Percentiles rank a stretch among this genome's conserved stretches.
phyloP scores from a whole-genome alignment of 2,329 filamentous ascomycete genomes.

The Daldinia sp. region DNA sequence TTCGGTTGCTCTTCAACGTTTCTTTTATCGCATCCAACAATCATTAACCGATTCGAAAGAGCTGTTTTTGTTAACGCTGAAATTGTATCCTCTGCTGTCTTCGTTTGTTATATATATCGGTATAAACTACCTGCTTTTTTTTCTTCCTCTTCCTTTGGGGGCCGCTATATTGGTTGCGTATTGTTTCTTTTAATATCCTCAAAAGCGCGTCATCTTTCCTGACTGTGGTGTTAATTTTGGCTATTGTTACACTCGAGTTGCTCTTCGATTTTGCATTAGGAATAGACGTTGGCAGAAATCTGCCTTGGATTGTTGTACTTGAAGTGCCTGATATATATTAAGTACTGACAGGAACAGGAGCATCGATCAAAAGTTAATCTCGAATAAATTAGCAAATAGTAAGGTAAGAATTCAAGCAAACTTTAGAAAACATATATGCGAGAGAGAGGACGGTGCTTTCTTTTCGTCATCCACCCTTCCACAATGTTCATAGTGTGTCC shows the following conservation, averaged over 20 bases:
- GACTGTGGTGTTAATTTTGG: conserved; percentile 29
- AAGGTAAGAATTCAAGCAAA: conserved; percentile 23
- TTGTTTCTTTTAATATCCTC: conserved; percentile 34
- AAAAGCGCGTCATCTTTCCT: conserved; percentile 30
- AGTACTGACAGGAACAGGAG: background rate
- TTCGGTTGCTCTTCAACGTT: background rate
- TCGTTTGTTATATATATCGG: conserved; percentile 21
- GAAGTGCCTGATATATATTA: conserved; percentile 21
- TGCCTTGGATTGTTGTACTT: conserved; percentile 19
- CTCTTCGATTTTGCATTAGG: conserved; percentile 5
- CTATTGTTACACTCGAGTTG: conserved; percentile 24
- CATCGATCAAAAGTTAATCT: conserved; percentile 1
- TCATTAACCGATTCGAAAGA: conserved; percentile 10
- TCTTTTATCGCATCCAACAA: conserved; percentile 13
- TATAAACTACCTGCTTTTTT: background rate
- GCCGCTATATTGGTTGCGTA: conserved; percentile 21
- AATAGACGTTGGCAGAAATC: conserved; percentile 11
- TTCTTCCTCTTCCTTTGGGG: conserved; percentile 18
- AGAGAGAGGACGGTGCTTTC: conserved; percentile 22
- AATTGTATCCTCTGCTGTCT: conserved; percentile 12
- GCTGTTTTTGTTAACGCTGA: conserved; percentile 4
- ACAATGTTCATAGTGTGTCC: too few species aligned
- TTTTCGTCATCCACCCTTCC: conserved; percentile 44
- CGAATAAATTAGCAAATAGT: conserved; percentile 21
- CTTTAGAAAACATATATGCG: conserved; percentile 32